Conservation (phyloP, 176 grass and related monocot genomes). For the Carex littledalei region DNA sequence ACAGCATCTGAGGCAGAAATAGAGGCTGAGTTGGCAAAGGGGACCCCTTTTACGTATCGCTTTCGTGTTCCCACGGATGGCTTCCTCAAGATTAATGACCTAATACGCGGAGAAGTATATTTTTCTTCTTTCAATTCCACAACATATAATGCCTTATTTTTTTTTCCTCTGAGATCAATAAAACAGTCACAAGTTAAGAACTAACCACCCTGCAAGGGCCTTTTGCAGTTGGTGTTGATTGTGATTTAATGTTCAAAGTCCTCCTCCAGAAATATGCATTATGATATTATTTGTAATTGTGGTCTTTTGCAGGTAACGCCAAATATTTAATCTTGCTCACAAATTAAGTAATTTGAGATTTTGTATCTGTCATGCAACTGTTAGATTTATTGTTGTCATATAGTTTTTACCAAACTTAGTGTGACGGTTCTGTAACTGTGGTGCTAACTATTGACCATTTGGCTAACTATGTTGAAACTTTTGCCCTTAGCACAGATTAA, state of each 20-base stretch:
- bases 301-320: neutral
- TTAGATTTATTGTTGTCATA: neutral
- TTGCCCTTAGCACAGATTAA: neutral
- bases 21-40: constrained; percentile 65
- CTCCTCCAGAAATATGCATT: neutral
- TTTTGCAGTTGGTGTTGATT: neutral
- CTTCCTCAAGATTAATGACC: constrained; percentile 77
- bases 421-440: no score
- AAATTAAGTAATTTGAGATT: neutral
- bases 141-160: neutral
- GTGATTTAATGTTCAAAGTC: neutral
- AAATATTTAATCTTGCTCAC: neutral
- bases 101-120: constrained; percentile 90
- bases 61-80: constrained; percentile 84
- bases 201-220: neutral
- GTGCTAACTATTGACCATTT: neutral
- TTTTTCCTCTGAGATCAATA: neutral
- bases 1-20: constrained; percentile 69
- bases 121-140: neutral
- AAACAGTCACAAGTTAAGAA: neutral
- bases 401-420: neutral
- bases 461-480: neutral
- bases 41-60: constrained; percentile 82
- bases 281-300: neutral
- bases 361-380: neutral